Evolutionary conservation across 331 rosid genomes (phyloP), one percentile per base, ranked within the genome.

Genomic region (Erythrophleum ivorense): DNA sequence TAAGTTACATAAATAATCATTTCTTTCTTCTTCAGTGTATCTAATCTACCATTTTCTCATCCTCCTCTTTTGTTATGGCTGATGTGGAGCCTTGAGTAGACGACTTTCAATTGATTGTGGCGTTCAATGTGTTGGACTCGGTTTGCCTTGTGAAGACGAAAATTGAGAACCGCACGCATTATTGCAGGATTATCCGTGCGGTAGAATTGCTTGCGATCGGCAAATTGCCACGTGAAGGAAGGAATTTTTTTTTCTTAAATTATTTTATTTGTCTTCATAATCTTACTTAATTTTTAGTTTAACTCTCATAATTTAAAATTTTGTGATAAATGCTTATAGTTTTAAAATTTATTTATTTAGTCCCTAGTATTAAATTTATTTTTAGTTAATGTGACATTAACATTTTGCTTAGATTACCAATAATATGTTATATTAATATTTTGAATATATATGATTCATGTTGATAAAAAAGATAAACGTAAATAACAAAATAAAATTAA

Each of bases 171-270:
- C 63, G 48, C 77, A 71, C 3, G 9, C 8, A 33, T 7, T 50
- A 69, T 71, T 49, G 60, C 43, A 19, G 45, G 49, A 71, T 71
- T 71, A 71, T 71, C 76, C 76, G 55, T 29, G 29, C 59, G 43
- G 43, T 71, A 4, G 40, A 13, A 29, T 48, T 48, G 41, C 24
- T 3, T 24, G 41, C 59, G 24, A 71, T 71, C 24, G 60, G 29
- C 60, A 71, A 24, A 21, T 29, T 49, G 59, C 76, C 76, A 71
- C 75, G 59, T 14, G 1, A 5, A 19, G 36, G 73, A n/a, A 11
- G 36, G 29, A 59, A 54, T 6, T 55, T 2, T 55, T 18, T 55
- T 54, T n/a, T 18, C n/a, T 54, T 1, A 15, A 53, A 16, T n/a
- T 9, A 46, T 46, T 46, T 46, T 46, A 46, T 1, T 46, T 46